Base-by-base conservation (phyloP, 2,329 filamentous ascomycete genomes). In the Geosmithia flava region DNA sequence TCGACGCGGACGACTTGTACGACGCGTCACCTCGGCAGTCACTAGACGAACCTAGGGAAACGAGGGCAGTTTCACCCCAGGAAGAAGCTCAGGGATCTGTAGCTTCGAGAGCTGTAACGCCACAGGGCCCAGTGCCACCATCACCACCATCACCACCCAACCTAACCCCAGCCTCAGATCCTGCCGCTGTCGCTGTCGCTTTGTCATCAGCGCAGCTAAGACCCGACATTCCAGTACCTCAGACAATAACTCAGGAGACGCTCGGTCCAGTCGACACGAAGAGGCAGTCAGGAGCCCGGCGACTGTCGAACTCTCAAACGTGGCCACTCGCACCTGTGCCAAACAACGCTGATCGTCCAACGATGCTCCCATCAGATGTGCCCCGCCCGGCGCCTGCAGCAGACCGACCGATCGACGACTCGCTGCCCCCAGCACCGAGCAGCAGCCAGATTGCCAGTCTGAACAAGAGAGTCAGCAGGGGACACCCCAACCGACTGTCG, bases 21-120 rank as follows among this genome's bases (percentile, higher is more conserved):
- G 66, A 72, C 50, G 69, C 68, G 4, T 72, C 71, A 2, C 71
- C 72, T 1, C 70, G 68, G 2, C 62, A 58, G 11, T 71, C 70
- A 0, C 71, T 27, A 27, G 23, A 27, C 23, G 39, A 19, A n/a
- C 4, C 39, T 19, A 13, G 39, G n/a, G n/a, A n/a, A 6, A 16
- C 16, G 40, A 17, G 19, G 40, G 19, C 40, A 42, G 16, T 42
- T 6, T 42, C 40, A 42, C 41, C 41, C 19, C 20, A 23, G 41
- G 23, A 27, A 27, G 23, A 27, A 8, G 23, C 23, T 27, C 23
- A 27, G 23, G 23, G 4, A 27, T 27, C 23, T 27, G 4, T 8
- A 8, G 4, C 8, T 8, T 8, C 23, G 23, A 27, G 23, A 27
- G 23, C 23, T 4, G 23, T 8, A 8, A 27, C 23, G 23, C 23